These are phyloP conservation scores for Hypoxylon trugodes DNA, from an alignment of 495 filamentous ascomycete species.

Conservation along the genomic window DNA sequence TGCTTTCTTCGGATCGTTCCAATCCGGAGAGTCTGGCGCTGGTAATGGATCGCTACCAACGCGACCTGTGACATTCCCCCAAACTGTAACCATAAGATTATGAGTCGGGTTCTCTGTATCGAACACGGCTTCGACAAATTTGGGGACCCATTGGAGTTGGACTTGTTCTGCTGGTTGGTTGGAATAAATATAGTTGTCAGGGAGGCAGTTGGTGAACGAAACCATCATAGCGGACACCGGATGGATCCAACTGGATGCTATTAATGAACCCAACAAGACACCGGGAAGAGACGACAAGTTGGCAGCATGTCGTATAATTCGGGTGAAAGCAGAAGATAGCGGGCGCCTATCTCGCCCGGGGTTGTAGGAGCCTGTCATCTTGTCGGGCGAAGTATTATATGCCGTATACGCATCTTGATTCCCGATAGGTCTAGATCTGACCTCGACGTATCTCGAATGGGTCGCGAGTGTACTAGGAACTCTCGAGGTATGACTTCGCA, in stretches of 20 bases:
- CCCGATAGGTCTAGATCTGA: constrained; percentile 12
- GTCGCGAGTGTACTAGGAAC: constrained; percentile 24
- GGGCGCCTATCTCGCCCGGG: constrained; percentile 12
- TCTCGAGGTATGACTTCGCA: constrained; percentile 41
- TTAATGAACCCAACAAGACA: constrained; percentile 29
- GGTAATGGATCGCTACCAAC: constrained; percentile 58
- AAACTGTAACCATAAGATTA: constrained; percentile 80
- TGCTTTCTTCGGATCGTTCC: constrained; percentile 58
- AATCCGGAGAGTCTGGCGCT: constrained; percentile 60
- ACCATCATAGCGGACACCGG: constrained; percentile 67
- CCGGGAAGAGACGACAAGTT: constrained; percentile 4
- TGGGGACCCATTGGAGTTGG: constrained; percentile 82
- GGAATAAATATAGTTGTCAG: constrained; percentile 63
- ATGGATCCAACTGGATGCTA: constrained; percentile 38
- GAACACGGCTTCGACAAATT: constrained; percentile 76
- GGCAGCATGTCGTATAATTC: neutral
- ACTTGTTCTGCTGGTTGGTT: constrained; percentile 43
- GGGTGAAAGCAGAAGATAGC: constrained; percentile 12
- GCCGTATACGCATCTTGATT: constrained; percentile 32
- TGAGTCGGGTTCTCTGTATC: constrained; percentile 67
- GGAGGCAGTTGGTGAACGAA: constrained; percentile 85
- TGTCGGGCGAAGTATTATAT: constrained; percentile 16
- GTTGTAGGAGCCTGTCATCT: constrained; percentile 23
- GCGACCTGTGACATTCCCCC: constrained; percentile 86
- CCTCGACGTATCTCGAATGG: constrained; percentile 32